These are phyloP conservation scores for Jasminum sambac DNA, from an alignment of 257 asterid genomes.

Conservation along the genomic window DNA sequence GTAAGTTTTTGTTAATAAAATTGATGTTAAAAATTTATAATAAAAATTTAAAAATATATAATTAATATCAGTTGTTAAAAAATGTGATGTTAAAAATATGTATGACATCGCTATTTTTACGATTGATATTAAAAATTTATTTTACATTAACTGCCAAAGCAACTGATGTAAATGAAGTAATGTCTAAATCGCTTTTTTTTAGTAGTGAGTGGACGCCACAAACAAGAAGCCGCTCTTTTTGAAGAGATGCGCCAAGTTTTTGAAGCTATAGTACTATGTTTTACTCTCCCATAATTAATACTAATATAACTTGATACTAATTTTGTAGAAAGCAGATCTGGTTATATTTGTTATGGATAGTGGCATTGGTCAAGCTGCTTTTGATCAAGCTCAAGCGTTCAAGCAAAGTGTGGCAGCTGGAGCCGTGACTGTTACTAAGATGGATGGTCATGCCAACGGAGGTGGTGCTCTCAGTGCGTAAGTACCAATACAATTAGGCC, in stretches of 20 bases:
- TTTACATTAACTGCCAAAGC: no score
- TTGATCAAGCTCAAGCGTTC: constrained; percentile 98
- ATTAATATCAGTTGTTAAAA: no score
- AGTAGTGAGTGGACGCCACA: constrained; percentile 99
- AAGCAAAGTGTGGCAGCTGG: constrained; percentile 98
- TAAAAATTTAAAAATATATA: no score
- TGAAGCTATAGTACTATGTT: constrained; percentile 80
- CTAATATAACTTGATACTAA: constrained; percentile 18
- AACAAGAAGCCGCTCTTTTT: constrained; percentile 93
- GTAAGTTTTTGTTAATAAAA: no score
- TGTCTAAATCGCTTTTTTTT: no score
- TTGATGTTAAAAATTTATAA: no score
- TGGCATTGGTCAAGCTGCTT: constrained; percentile 99
- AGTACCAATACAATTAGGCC: constrained; percentile 38
- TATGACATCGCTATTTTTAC: no score
- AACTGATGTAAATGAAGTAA: no score
- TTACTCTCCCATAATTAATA: constrained; percentile 2
- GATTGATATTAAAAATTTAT: no score
- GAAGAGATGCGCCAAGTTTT: constrained; percentile 99
- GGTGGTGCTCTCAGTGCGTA: constrained; percentile 99
- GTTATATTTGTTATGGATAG: constrained; percentile 98
- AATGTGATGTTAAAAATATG: no score
- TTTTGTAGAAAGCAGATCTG: constrained; percentile 90
- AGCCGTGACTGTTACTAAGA: constrained; percentile 93
- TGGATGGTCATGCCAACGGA: constrained; percentile 99